These are phyloP conservation scores for Epichloe glyceriae DNA, from an alignment of 2,329 filamentous ascomycete species.

Conservation along the genomic window DNA sequence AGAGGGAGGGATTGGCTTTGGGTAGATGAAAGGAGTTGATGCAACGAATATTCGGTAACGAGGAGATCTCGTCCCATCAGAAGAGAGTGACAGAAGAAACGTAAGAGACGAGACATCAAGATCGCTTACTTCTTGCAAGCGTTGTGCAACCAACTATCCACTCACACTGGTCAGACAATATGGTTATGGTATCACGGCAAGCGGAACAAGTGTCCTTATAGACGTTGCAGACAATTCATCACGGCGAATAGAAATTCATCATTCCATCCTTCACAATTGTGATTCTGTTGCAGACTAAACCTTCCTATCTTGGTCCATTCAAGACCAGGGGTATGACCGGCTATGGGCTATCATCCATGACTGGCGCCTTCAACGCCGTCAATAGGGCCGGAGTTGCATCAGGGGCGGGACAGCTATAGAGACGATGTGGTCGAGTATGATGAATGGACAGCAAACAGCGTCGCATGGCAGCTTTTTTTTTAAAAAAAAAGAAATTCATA, in stretches of 20 bases:
- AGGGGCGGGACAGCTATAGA: background rate
- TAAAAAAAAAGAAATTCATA: background rate
- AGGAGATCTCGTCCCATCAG: background rate
- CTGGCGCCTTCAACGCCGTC: background rate
- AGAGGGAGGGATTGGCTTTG: background rate
- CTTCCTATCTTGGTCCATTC: background rate
- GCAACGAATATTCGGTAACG: background rate
- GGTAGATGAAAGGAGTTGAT: background rate
- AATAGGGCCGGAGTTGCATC: background rate
- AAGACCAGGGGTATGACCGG: background rate
- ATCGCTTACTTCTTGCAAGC: background rate
- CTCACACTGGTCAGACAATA: background rate
- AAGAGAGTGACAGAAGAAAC: background rate
- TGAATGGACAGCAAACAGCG: conserved; percentile 3
- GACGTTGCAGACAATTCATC: background rate
- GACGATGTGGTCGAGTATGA: background rate
- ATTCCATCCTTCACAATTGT: background rate
- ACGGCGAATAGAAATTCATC: background rate
- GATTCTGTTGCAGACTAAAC: background rate
- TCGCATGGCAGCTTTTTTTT: background rate
- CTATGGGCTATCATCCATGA: background rate
- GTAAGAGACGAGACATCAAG: background rate
- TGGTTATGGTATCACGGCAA: conserved; percentile 1
- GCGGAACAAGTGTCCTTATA: conserved; percentile 1
- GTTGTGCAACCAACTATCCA: background rate